These are phyloP conservation scores for Schwanniomyces pseudopolymorphus DNA, from an alignment of 805 yeast genomes.

Conservation along the genomic window DNA sequence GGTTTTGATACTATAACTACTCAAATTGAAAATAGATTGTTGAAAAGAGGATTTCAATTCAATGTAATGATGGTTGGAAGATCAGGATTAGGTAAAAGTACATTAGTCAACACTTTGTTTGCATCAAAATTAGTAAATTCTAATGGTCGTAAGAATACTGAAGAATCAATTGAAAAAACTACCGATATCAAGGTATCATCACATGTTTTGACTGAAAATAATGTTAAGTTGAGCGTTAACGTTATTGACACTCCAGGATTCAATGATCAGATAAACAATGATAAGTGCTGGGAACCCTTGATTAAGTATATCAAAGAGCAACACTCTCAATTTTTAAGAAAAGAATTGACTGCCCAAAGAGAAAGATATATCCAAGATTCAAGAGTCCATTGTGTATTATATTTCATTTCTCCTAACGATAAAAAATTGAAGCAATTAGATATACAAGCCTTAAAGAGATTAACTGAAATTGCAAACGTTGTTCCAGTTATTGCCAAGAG, in stretches of 20 bases:
- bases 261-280: constrained; percentile 95
- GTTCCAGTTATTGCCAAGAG: constrained; percentile 95
- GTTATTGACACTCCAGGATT: constrained; percentile 97
- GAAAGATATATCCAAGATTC: constrained; percentile 80
- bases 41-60: constrained; percentile 92
- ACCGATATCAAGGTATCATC: constrained; percentile 74
- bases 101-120: constrained; percentile 82
- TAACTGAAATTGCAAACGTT: constrained; percentile 88
- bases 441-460: constrained; percentile 74
- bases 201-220: constrained; percentile 79
- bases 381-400: constrained; percentile 89
- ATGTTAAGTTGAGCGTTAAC: constrained; percentile 80
- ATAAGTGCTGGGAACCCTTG: constrained; percentile 95
- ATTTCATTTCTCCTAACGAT: constrained; percentile 87
- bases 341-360: constrained; percentile 92
- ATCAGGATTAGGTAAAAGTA: constrained; percentile 93
- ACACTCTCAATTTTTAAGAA: constrained; percentile 85
- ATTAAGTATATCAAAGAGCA: constrained; percentile 94
- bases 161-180: constrained; percentile 80
- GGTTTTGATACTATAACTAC: constrained; percentile 96
- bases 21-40: constrained; percentile 88
- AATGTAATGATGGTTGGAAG: constrained; percentile 90
- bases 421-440: constrained; percentile 84
- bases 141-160: constrained; percentile 64
- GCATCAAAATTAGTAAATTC: constrained; percentile 76